These are phyloP conservation scores for Lipomyces yamanashiensis DNA, from an alignment of 805 yeast genomes.

Conservation along the genomic window DNA sequence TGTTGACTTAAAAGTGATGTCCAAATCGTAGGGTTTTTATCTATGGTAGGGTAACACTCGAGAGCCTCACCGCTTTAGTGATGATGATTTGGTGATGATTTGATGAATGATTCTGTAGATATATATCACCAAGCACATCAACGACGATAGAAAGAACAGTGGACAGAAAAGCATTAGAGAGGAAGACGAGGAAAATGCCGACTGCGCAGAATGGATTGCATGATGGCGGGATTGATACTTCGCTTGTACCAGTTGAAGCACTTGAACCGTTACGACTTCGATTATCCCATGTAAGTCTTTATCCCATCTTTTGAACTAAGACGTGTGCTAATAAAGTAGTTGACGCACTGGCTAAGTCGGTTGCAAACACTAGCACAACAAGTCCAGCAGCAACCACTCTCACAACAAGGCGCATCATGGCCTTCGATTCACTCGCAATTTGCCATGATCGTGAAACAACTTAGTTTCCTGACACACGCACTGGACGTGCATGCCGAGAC, in stretches of 20 bases:
- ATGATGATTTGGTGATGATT: too few species aligned
- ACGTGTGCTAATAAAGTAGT: too few species aligned
- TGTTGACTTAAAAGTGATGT: too few species aligned
- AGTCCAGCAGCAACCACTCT: slow-evolving; percentile 44
- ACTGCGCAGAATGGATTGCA: slow-evolving; percentile 9
- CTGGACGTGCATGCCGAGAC: slow-evolving; percentile 63
- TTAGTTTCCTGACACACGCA: slow-evolving; percentile 74
- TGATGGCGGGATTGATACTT: slow-evolving; percentile 32
- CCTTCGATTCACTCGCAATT: slow-evolving; percentile 82
- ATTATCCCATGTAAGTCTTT: slow-evolving; percentile 54
- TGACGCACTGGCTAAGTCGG: slow-evolving; percentile 30
- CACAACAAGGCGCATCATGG: slow-evolving; percentile 49
- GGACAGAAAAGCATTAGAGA: too few species aligned
- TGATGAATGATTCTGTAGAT: too few species aligned
- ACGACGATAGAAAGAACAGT: too few species aligned
- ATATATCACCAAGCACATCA: too few species aligned
- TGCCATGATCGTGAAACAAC: slow-evolving; percentile 79
- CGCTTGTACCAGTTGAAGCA: slow-evolving; percentile 63
- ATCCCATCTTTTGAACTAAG: too few species aligned
- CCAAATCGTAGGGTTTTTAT: too few species aligned
- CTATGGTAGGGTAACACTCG: too few species aligned
- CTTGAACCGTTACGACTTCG: slow-evolving; percentile 67
- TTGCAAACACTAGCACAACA: slow-evolving; percentile 30
- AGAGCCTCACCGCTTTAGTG: too few species aligned
- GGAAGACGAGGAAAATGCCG: not conserved